Percentiles rank a stretch among this genome's conserved stretches.
Conservation (phyloP, 257 asterid genomes). For the Solanum okadae region DNA sequence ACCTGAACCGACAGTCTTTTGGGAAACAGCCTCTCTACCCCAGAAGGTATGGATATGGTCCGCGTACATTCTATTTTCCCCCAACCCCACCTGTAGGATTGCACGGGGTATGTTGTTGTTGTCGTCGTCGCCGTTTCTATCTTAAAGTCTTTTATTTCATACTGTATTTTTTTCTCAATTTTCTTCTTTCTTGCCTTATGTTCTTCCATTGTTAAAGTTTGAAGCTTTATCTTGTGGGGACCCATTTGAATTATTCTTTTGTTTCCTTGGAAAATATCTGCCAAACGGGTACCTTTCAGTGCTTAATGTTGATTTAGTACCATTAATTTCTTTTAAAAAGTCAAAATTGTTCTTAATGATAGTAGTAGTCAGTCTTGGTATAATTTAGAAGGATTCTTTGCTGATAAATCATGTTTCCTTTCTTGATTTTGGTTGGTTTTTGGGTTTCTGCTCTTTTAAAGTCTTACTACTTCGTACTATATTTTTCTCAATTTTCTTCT, state of each 20-base stretch:
- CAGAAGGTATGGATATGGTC: neutral
- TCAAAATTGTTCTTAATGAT: neutral
- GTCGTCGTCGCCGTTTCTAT: neutral
- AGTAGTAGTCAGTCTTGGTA: neutral
- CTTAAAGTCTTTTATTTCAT: neutral
- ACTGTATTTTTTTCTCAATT: neutral
- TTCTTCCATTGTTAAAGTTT: neutral
- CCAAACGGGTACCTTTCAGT: neutral
- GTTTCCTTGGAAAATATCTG: neutral
- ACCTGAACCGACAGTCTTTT: neutral
- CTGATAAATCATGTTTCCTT: neutral
- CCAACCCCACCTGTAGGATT: rapidly evolving
- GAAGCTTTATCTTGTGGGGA: neutral
- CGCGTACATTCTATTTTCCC: rapidly evolving
- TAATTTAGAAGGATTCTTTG: neutral
- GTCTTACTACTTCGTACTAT: neutral
- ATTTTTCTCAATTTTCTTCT: neutral
- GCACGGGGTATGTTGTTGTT: neutral
- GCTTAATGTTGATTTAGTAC: neutral
- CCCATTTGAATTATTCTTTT: neutral
- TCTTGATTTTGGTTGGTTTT: neutral
- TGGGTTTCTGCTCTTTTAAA: neutral
- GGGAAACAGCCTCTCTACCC: rapidly evolving
- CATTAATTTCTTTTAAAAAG: neutral
- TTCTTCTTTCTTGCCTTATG: neutral